These are phyloP conservation scores for Hemisphaericaspora lyxosophila DNA, from an alignment of 1,139 yeast species.

Conservation along the genomic window DNA sequence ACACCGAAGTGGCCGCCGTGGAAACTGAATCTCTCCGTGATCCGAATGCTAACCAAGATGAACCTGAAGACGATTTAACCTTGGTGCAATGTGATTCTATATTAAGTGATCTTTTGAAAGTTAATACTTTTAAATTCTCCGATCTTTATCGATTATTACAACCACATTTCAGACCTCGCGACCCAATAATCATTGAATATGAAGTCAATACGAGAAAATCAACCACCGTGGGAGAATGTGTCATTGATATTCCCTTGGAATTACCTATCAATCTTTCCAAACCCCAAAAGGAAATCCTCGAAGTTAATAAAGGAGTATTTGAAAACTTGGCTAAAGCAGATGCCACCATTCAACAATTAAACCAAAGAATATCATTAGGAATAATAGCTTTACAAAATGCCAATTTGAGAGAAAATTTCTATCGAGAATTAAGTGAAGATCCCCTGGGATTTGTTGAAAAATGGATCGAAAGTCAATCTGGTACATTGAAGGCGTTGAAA, in stretches of 20 bases:
- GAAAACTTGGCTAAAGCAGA: constrained; percentile 45
- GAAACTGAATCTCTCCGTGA: constrained; percentile 11
- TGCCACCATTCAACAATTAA: constrained; percentile 53
- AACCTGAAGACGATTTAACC: constrained; percentile 35
- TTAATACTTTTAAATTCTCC: constrained; percentile 58
- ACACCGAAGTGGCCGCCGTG: constrained; percentile 42
- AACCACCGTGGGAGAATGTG: constrained; percentile 76
- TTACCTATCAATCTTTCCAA: constrained; percentile 47
- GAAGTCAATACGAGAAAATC: constrained; percentile 73
- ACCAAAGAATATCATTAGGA: constrained; percentile 59
- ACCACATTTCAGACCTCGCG: constrained; percentile 65
- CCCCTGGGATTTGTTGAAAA: constrained; percentile 74
- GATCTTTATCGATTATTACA: constrained; percentile 70
- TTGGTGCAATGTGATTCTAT: constrained; percentile 68
- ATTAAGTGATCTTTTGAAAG: constrained; percentile 56
- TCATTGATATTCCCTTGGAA: constrained; percentile 71
- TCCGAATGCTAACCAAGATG: constrained; percentile 20
- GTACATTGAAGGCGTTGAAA: constrained; percentile 70
- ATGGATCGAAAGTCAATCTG: constrained; percentile 74
- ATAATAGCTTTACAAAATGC: constrained; percentile 67
- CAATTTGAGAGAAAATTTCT: constrained; percentile 53
- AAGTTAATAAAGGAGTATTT: constrained; percentile 39
- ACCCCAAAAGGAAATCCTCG: constrained; percentile 39
- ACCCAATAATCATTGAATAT: constrained; percentile 77
- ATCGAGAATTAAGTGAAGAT: constrained; percentile 66